Percentiles rank a stretch among this genome's conserved stretches.
These are phyloP conservation scores for Ophiostoma piceae DNA, from an alignment of 2,329 filamentous ascomycete species.

Conservation along the genomic window DNA sequence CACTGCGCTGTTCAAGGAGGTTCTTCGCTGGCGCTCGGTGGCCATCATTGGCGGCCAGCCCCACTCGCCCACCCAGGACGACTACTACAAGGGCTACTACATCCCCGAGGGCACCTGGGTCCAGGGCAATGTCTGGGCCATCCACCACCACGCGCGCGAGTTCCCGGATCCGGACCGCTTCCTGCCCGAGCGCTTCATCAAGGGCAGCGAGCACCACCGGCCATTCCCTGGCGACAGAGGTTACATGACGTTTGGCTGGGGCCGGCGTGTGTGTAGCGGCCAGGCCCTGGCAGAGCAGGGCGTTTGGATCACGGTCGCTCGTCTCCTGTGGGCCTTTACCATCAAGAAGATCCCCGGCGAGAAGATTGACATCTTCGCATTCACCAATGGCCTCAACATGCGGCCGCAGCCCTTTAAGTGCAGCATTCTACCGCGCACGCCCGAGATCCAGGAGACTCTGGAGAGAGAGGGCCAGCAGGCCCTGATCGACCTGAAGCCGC, in stretches of 20 bases:
- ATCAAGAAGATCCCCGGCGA: constrained; percentile 42
- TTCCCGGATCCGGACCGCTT: constrained; percentile 45
- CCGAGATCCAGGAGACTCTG: constrained; percentile 46
- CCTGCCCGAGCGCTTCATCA: constrained; percentile 40
- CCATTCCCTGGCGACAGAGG: constrained; percentile 46
- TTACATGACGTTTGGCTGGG: constrained; percentile 55
- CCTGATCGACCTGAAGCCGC: constrained; percentile 45
- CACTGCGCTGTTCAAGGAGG: constrained; percentile 50
- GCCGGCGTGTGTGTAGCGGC: constrained; percentile 49
- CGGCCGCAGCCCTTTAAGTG: constrained; percentile 52
- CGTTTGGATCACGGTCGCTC: constrained; percentile 53
- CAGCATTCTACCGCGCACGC: constrained; percentile 46
- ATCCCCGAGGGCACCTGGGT: constrained; percentile 49
- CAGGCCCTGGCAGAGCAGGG: constrained; percentile 55
- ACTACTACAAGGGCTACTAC: constrained; percentile 44
- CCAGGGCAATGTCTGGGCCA: constrained; percentile 48
- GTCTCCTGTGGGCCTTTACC: constrained; percentile 54
- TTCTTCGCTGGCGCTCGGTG: constrained; percentile 51
- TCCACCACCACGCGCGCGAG: constrained; percentile 43
- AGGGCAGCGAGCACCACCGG: constrained; percentile 37
- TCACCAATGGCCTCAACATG: constrained; percentile 52
- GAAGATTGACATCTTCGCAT: constrained; percentile 51
- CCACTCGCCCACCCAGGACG: constrained; percentile 45
- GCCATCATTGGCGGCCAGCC: constrained; percentile 48
- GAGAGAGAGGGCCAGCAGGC: constrained; percentile 50